Evolutionary conservation across 2,329 filamentous ascomycete species (phyloP), one percentile per base, ranked within the genome.

Genomic region (Colletotrichum sp.): DNA sequence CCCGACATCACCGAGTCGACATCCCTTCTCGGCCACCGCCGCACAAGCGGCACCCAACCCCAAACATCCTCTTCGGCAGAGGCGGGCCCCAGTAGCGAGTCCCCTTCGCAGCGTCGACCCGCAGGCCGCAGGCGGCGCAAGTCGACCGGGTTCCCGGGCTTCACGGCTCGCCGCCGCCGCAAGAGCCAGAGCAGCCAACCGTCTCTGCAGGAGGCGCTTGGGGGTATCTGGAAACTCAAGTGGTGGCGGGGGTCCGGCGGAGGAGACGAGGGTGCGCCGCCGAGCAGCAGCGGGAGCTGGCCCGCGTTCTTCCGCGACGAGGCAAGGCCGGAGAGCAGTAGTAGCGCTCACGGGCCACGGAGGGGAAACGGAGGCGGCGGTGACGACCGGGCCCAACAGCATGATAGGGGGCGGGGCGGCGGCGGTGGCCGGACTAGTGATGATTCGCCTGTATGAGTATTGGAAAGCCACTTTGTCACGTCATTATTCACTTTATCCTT

Each of bases 81-180:
- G 77, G 66, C 81, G 79, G 74, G 77, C 10, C 52, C 73, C 9
- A 73, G 71, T 66, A 60, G 75, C 34, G 76, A 79, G 4, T 77
- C 79, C 7, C 71, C 72, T 16, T 70, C 78, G 26, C 65, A 57
- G 68, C 69, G 78, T 12, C 65, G 70, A 48, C 79, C 81, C 60
- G 82, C 79, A 77, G 82, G 77, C 80, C 86, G 89, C 16, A 84
- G 88, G 34, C 84, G 91, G 59, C 85, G 91, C 78, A 91, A 89
- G 79, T 92, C 91, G 18, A 92, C 90, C 0, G 91, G 91, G 0
- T 93, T 93, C 76, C 91, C 90, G 0, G 90, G 91, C 0, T 91
- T 93, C 71, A 90, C 88, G 7, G 90, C 91, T 7, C 86, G 91
- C 52, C 85, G 86, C 64, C 83, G 85, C 39, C 81, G 85, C 21